Percentiles rank a stretch among this genome's conserved stretches.
phyloP scores from a whole-genome alignment of 345 rosid species.

The Tarenaya hassleriana region DNA sequence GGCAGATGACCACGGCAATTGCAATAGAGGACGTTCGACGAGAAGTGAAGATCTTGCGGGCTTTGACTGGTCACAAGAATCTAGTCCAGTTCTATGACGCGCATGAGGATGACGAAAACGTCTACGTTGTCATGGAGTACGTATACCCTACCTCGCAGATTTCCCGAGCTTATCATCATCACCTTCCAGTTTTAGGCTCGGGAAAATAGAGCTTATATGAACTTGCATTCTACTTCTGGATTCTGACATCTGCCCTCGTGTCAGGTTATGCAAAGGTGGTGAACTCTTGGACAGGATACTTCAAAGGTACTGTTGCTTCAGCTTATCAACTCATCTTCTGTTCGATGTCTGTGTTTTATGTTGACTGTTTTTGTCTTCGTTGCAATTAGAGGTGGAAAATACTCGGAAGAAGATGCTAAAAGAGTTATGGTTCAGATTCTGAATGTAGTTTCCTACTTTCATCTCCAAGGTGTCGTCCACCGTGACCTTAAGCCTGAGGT shows the following conservation, averaged over 20 bases:
- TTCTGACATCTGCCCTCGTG: constrained; percentile 5
- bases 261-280: constrained; percentile 89
- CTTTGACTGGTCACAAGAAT: constrained; percentile 80
- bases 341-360: constrained; percentile 17
- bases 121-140: constrained; percentile 84
- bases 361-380: constrained; percentile 22
- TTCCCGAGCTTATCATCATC: no score
- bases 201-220: background rate
- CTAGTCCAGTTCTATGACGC: constrained; percentile 70
- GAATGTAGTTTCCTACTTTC: constrained; percentile 77
- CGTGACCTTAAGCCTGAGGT: constrained; percentile 99
- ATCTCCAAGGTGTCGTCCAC: constrained; percentile 97
- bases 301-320: constrained; percentile 49
- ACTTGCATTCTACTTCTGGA: no score
- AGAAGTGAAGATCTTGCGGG: constrained; percentile 75
- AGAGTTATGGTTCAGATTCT: constrained; percentile 83
- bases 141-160: constrained; percentile 19
- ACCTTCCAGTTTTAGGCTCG: background rate
- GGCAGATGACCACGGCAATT: constrained; percentile 86
- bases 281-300: constrained; percentile 88
- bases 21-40: constrained; percentile 91
- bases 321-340: constrained; percentile 10
- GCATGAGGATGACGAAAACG: constrained; percentile 75
- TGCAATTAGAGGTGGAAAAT: constrained; percentile 77
- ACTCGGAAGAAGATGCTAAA: constrained; percentile 92